phyloP scores from a whole-genome alignment of 2,329 filamentous ascomycete species.

The Epichloe glyceriae region DNA sequence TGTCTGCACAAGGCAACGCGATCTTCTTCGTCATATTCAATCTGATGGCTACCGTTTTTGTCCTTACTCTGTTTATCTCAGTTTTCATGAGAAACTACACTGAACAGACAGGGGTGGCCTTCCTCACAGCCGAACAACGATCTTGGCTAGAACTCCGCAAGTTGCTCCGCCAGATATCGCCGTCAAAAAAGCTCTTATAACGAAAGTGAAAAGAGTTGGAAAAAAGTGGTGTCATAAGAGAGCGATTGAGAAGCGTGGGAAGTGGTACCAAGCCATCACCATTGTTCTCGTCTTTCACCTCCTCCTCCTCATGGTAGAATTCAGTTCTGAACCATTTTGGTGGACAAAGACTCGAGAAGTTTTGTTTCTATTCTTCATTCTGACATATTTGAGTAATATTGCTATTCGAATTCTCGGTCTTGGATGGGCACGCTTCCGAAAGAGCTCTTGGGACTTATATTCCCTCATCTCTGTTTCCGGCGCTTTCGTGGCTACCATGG shows the following conservation, averaged over 20 bases:
- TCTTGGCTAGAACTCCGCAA: constrained; percentile 95
- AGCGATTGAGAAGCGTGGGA: constrained; percentile 85
- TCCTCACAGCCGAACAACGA: constrained; percentile 86
- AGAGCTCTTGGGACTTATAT: constrained; percentile 92
- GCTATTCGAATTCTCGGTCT: constrained; percentile 74
- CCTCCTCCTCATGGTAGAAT: constrained; percentile 72
- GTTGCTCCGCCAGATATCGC: constrained; percentile 79
- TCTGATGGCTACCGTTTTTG: constrained; percentile 87
- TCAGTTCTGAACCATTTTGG: constrained; percentile 55
- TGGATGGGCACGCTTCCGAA: constrained; percentile 81
- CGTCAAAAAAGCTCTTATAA: constrained; percentile 86
- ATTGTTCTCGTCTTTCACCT: constrained; percentile 69
- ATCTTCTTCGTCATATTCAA: constrained; percentile 96
- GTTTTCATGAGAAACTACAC: constrained; percentile 99
- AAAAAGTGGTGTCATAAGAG: constrained; percentile 91
- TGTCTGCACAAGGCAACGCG: constrained; percentile 68
- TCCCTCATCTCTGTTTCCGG: constrained; percentile 69
- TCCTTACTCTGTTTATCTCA: constrained; percentile 92
- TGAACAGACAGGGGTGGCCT: constrained; percentile 94
- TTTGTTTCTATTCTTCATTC: constrained; percentile 68
- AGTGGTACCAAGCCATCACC: constrained; percentile 79
- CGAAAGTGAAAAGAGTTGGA: constrained; percentile 64
- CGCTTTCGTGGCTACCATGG: constrained; percentile 64
- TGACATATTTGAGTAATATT: constrained; percentile 75
- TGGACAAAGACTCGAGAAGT: constrained; percentile 63